phyloP scores from a whole-genome alignment of 1,284 basidiomycete species.

The Heterobasidion occidentale region DNA sequence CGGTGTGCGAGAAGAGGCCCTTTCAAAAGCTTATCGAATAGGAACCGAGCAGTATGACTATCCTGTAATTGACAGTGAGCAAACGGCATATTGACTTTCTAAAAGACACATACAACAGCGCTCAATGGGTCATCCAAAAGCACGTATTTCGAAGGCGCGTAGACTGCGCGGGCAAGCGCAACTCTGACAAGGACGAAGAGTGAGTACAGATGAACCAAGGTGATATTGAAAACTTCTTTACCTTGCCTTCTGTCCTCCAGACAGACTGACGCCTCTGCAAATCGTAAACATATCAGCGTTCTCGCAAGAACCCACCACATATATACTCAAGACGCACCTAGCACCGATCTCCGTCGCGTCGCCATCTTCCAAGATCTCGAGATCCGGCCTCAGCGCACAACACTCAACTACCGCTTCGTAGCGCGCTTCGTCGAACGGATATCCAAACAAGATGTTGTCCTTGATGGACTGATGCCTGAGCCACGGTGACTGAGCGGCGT shows the following conservation, averaged over 20 bases:
- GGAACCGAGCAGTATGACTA: conserved; percentile 64
- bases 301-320: conserved; percentile 12
- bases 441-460: conserved; percentile 70
- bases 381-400: conserved; percentile 68
- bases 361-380: conserved; percentile 37
- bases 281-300: neutral
- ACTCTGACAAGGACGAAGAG: conserved; percentile 28
- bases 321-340: conserved; percentile 12
- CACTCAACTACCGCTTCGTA: conserved; percentile 60
- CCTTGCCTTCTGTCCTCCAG: conserved; percentile 31
- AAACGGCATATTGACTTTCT: neutral
- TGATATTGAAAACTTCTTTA: conserved; percentile 1
- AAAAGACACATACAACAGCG: conserved; percentile 43
- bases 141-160: conserved; percentile 56
- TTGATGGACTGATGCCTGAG: conserved; percentile 59
- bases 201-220: conserved; percentile 12
- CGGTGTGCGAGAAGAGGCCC: conserved; percentile 60
- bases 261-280: conserved; percentile 20
- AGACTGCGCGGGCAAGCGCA: conserved; percentile 63
- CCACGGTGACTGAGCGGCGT: conserved; percentile 83
- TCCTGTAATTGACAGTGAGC: conserved; percentile 33
- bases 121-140: conserved; percentile 68
- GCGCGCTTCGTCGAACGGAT: conserved; percentile 53
- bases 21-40: conserved; percentile 56
- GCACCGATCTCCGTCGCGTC: conserved; percentile 28